Evolutionary conservation across 164 flowering plant species (phyloP).

Genomic region (grape (Vitis vinifera)): DNA sequence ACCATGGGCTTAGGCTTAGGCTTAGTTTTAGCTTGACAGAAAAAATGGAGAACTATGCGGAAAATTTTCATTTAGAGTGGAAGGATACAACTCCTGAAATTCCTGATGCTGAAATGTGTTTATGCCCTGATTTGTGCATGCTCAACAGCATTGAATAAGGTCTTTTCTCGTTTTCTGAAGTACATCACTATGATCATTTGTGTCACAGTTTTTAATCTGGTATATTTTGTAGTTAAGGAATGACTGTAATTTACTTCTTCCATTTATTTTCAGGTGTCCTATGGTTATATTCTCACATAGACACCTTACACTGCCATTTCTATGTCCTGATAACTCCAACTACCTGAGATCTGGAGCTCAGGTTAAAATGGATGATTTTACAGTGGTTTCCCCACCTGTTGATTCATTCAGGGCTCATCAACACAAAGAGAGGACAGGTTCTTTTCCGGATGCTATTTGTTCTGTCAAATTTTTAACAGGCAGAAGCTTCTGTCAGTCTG

Average conservation of each 20-base stretch:
- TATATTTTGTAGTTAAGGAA: no score
- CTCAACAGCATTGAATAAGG: background rate
- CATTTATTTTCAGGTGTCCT: no score
- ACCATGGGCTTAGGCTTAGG: no score
- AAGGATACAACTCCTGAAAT: no score
- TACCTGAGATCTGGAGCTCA: slow-evolving; percentile 18
- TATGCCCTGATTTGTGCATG: background rate
- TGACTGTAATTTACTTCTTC: no score
- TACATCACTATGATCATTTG: background rate
- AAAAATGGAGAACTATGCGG: no score
- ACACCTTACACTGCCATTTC: no score
- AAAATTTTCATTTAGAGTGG: no score
- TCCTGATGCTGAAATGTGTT: no score
- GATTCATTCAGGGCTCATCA: slow-evolving; percentile 20
- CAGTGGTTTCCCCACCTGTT: slow-evolving; percentile 18
- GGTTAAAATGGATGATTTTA: slow-evolving; percentile 31
- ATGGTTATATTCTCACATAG: no score
- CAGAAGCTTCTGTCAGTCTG: slow-evolving; percentile 24
- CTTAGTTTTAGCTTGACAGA: no score
- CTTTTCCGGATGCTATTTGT: slow-evolving; percentile 16
- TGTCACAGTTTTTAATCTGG: background rate
- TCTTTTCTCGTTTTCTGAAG: background rate
- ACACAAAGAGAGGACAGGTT: slow-evolving; percentile 11
- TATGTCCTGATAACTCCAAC: slow-evolving; percentile 11
- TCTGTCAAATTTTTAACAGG: slow-evolving; percentile 21